These are phyloP conservation scores for Peziza echinospora DNA, from an alignment of 495 filamentous ascomycete genomes.

Conservation along the genomic window DNA sequence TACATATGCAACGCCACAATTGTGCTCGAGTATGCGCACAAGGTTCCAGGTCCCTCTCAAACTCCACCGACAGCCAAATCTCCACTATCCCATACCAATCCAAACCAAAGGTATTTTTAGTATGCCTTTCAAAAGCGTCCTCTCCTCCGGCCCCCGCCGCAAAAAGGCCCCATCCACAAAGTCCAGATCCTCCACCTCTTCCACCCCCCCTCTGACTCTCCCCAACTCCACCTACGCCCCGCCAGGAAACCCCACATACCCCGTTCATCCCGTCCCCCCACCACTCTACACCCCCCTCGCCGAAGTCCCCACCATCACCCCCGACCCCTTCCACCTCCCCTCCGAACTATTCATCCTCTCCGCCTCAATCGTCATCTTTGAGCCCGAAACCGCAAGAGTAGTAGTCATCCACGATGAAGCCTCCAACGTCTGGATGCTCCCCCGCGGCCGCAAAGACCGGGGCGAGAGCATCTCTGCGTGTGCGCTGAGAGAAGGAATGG, in stretches of 20 bases:
- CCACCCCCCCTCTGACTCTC: too few relatives aligned
- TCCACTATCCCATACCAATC: too few relatives aligned
- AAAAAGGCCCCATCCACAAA: too few relatives aligned
- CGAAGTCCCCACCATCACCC: slow-evolving; percentile 11
- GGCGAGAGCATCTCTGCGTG: slow-evolving; percentile 11
- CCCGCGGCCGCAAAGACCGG: slow-evolving; percentile 20
- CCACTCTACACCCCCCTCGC: neutral
- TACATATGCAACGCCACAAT: too few relatives aligned
- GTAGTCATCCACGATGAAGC: slow-evolving; percentile 13
- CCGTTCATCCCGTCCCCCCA: neutral
- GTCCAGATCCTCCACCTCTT: too few relatives aligned
- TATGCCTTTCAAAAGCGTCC: too few relatives aligned
- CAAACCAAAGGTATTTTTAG: too few relatives aligned
- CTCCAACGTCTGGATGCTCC: slow-evolving; percentile 11
- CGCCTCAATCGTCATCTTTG: slow-evolving; percentile 16
- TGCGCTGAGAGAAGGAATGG: slow-evolving; percentile 19
- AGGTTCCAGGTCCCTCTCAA: too few relatives aligned
- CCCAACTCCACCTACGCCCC: neutral
- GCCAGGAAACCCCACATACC: neutral
- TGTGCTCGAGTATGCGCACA: too few relatives aligned
- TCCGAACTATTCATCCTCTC: slow-evolving; percentile 19
- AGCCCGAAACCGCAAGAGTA: slow-evolving; percentile 11
- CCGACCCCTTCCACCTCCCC: slow-evolving; percentile 12
- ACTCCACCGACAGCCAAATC: too few relatives aligned
- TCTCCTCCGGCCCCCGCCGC: too few relatives aligned